These are phyloP conservation scores for Oryza punctata DNA, from an alignment of 176 grass and related monocot genomes.

Conservation along the genomic window DNA sequence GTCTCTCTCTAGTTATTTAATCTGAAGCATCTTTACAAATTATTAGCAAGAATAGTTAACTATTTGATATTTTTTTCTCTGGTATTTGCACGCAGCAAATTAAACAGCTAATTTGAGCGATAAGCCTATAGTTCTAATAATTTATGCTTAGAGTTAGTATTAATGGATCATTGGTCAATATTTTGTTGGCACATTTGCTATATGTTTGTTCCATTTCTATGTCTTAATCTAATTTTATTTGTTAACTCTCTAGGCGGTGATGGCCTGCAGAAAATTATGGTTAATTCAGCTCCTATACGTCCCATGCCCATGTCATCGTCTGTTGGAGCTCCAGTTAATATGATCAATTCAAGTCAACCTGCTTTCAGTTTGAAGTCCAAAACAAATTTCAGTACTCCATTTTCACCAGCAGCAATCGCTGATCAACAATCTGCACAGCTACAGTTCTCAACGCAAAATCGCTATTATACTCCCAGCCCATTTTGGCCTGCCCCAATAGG, in stretches of 20 bases:
- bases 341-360: background rate
- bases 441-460: conserved; percentile 20
- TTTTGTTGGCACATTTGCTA: background rate
- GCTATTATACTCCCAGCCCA: background rate
- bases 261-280: background rate
- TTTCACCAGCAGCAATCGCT: background rate
- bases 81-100: background rate
- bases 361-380: background rate
- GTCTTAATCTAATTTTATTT: conserved; percentile 4
- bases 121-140: background rate
- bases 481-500: conserved; percentile 2
- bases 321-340: conserved; percentile 23
- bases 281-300: conserved; percentile 1
- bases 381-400: background rate
- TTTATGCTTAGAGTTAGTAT: background rate
- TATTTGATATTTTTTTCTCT: background rate
- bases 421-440: background rate
- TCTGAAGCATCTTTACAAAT: background rate
- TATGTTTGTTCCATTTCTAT: conserved; percentile 7
- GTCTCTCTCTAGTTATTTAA: background rate
- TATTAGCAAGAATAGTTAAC: background rate
- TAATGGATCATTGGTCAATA: conserved; percentile 1
- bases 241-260: conserved; percentile 5
- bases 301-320: background rate
- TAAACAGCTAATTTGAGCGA: background rate